Base-by-base conservation (phyloP, 1,284 basidiomycete genomes). In the Tausonia pullulans region DNA sequence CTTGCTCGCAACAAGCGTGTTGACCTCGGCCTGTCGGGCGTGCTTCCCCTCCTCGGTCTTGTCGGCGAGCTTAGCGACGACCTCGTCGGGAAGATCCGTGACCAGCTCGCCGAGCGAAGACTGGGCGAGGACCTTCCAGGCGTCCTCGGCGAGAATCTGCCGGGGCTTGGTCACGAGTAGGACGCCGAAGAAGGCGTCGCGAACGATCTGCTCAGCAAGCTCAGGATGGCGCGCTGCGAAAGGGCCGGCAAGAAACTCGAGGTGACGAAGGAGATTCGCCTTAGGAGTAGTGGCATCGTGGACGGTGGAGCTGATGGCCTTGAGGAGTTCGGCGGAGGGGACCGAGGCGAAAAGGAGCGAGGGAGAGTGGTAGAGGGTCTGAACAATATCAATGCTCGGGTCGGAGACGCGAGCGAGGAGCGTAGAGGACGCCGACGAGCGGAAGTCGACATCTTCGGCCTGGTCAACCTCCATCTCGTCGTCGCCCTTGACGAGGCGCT, bases 81-180 rank as follows among this genome's bases (percentile, higher is more conserved):
- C 64, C 9, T 53, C 50, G 9, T 43, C n/a, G 2, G 64, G 55
- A 13, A 65, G 6, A 73, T 71, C 63, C 75, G 76, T 14, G 70
- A 67, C 40, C 11, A 61, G 59, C 45, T 51, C 60, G 16, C 16
- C 52, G 7, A 55, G 41, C 74, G 66, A 82, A 83, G 46, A 54
- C 10, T 66, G 66, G 1, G 63, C 65, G 45, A 68, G 71, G 11
- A 81, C 74, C 65, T 83, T 82, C 88, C 89, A 91, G 0, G 84
- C 82, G 40, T 80, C 72, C 43, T 81, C 79, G 0, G 82, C 79
- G 0, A 83, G 84, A 69, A 82, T 84, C 67, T 84, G 82, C 57
- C 83, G 81, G 4, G 85, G 76, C 70, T 87, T 88, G 4, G 85
- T 85, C 67, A 83, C 85, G 11, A 94, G 74, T 16, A 94, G 75